Evolutionary conservation across 208 protist species (phyloP).

Genomic region (Leishmania aethiopica): DNA sequence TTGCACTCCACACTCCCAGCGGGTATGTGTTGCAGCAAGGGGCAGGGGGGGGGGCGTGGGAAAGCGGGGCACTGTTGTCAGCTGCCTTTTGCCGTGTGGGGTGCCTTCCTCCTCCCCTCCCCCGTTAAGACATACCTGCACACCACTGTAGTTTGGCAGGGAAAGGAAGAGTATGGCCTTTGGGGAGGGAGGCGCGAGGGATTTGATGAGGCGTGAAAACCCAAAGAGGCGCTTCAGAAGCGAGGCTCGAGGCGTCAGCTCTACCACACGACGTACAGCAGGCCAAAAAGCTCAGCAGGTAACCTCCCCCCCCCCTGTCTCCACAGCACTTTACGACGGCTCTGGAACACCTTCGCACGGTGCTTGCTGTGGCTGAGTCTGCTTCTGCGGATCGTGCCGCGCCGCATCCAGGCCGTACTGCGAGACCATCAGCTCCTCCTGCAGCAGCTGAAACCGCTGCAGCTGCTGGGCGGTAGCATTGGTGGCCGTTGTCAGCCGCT

Average conservation of each 20-base stretch:
- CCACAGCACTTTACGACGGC: constrained; percentile 1
- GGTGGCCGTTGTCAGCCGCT: constrained; percentile 24
- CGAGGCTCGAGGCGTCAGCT: background rate
- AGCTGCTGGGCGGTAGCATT: constrained; percentile 25
- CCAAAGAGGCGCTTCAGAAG: background rate
- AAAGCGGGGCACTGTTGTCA: background rate
- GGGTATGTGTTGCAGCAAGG: background rate
- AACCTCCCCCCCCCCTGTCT: background rate
- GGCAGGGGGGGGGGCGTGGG: background rate
- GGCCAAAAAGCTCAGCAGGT: constrained; percentile 6
- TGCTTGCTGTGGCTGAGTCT: background rate
- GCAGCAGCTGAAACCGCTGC: constrained; percentile 47
- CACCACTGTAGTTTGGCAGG: background rate
- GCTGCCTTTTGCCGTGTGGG: background rate
- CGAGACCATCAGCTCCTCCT: constrained; percentile 46
- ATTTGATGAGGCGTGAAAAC: background rate
- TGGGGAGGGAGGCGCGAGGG: background rate
- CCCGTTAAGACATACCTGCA: background rate
- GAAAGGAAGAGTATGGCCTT: background rate
- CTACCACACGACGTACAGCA: background rate
- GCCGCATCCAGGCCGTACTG: constrained; percentile 42
- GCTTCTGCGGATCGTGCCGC: constrained; percentile 5
- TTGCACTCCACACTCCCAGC: background rate
- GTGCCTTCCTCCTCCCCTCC: no score
- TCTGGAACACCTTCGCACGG: background rate